phyloP scores from a whole-genome alignment of 2,329 filamentous ascomycete species.

The Trichoderma sp. region DNA sequence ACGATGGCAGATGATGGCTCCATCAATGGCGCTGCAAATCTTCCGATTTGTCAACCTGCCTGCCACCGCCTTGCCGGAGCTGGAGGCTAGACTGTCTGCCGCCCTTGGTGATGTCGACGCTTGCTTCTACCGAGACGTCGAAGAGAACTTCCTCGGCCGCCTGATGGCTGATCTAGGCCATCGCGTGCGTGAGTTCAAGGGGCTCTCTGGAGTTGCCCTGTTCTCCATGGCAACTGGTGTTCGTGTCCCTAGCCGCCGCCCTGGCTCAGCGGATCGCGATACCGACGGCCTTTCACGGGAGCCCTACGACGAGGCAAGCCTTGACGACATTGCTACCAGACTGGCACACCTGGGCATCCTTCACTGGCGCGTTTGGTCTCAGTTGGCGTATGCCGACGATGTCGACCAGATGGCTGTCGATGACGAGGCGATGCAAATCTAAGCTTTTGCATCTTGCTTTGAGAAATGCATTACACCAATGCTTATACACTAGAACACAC shows the following conservation, averaged over 20 bases:
- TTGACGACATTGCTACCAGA: constrained; percentile 70
- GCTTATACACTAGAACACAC: neutral
- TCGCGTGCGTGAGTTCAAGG: constrained; percentile 52
- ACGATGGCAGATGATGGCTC: constrained; percentile 52
- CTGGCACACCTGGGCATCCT: constrained; percentile 80
- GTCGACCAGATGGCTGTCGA: constrained; percentile 37
- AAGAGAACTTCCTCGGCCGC: constrained; percentile 48
- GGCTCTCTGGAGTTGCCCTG: constrained; percentile 50
- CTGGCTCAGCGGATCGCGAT: constrained; percentile 37
- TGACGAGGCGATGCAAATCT: constrained; percentile 25
- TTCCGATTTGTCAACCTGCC: constrained; percentile 55
- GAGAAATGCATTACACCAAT: neutral
- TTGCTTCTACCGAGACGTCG: constrained; percentile 47
- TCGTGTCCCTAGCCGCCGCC: constrained; percentile 40
- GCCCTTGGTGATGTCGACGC: constrained; percentile 44
- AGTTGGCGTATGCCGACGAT: constrained; percentile 62
- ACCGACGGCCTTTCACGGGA: constrained; percentile 39
- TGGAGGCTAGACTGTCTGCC: constrained; percentile 49
- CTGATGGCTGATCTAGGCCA: constrained; percentile 48
- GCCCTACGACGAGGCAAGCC: constrained; percentile 49
- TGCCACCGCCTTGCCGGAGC: constrained; percentile 43
- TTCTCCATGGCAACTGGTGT: constrained; percentile 56
- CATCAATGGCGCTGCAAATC: constrained; percentile 56
- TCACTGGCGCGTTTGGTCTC: constrained; percentile 87
- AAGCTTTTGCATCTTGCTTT: neutral